Conservation (phyloP, 2,329 filamentous ascomycete species). For the Penicillium fuscoglaucum region DNA sequence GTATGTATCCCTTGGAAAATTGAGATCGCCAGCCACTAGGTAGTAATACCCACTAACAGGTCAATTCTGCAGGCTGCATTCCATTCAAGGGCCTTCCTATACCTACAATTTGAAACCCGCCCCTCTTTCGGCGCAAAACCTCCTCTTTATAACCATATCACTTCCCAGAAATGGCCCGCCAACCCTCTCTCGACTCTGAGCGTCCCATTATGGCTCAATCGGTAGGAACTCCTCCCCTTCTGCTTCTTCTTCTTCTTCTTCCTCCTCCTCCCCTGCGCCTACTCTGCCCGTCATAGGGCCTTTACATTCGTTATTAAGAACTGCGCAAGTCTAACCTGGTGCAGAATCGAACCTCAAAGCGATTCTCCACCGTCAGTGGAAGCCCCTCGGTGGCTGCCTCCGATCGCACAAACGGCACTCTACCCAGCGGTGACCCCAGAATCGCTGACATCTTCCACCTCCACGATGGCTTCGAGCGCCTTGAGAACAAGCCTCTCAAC, state of each 20-base stretch:
- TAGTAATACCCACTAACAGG: slow-evolving; percentile 9
- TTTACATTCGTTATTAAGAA: not conserved
- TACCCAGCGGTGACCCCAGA: slow-evolving; percentile 51
- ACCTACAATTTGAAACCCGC: slow-evolving; percentile 3
- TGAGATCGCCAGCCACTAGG: not conserved
- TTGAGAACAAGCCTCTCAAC: slow-evolving; percentile 83
- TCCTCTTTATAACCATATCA: slow-evolving; percentile 1
- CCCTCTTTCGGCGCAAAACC: slow-evolving; percentile 1
- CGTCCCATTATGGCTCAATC: slow-evolving; percentile 57
- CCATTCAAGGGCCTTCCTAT: slow-evolving; percentile 1
- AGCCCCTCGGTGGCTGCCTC: slow-evolving; percentile 49
- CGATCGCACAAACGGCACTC: slow-evolving; percentile 44
- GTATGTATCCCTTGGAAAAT: slow-evolving; percentile 1
- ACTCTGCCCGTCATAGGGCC: too few species aligned
- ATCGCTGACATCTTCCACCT: slow-evolving; percentile 71
- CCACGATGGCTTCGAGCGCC: slow-evolving; percentile 76
- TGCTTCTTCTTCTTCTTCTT: not conserved
- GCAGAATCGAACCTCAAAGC: slow-evolving; percentile 53
- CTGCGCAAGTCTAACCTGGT: slow-evolving; percentile 11
- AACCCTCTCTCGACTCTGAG: slow-evolving; percentile 54
- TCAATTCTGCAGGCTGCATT: slow-evolving; percentile 3
- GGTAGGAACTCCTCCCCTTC: slow-evolving; percentile 37
- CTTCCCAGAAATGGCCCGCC: slow-evolving; percentile 36
- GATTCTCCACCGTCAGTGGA: slow-evolving; percentile 55
- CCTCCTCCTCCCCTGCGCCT: not conserved